These are phyloP conservation scores for Monilinia vaccinii-corymbosi DNA, from an alignment of 2,329 filamentous ascomycete species.

Conservation along the genomic window DNA sequence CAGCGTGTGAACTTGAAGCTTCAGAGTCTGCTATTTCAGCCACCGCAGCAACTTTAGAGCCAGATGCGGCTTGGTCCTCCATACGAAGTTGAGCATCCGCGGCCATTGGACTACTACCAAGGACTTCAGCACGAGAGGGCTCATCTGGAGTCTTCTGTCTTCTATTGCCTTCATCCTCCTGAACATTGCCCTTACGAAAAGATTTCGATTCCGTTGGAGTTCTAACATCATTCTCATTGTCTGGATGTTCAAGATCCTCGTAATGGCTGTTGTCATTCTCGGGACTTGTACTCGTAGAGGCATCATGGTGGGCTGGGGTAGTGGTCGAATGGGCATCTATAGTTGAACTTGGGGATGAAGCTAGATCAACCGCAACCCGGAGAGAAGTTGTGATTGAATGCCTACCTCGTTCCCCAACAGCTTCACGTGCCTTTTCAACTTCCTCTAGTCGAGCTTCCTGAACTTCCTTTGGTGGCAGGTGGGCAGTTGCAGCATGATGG, in stretches of 20 bases:
- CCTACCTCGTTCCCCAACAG: constrained; percentile 25
- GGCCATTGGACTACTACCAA: constrained; percentile 36
- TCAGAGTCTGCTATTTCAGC: constrained; percentile 3
- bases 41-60: constrained; percentile 22
- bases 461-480: constrained; percentile 40
- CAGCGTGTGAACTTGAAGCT: constrained; percentile 2
- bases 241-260: constrained; percentile 37
- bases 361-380: constrained; percentile 35
- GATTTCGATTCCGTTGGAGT: constrained; percentile 28
- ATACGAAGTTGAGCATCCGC: constrained; percentile 51
- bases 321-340: constrained; percentile 59
- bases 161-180: constrained; percentile 29
- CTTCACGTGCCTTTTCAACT: constrained; percentile 31
- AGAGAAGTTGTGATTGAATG: constrained; percentile 31
- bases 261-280: constrained; percentile 56
- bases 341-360: constrained; percentile 55
- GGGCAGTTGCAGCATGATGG: constrained; percentile 30
- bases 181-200: constrained; percentile 26
- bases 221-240: constrained; percentile 36
- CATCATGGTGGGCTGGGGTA: constrained; percentile 59
- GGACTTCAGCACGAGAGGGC: constrained; percentile 33
- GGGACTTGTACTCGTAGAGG: constrained; percentile 65
- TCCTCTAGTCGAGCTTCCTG: constrained; percentile 35
- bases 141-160: constrained; percentile 23
- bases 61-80: constrained; percentile 37